Evolutionary conservation across 768 basidiomycete species (phyloP), one percentile per base, ranked within the genome.

Genomic region (Sistotremastrum suecicum): DNA sequence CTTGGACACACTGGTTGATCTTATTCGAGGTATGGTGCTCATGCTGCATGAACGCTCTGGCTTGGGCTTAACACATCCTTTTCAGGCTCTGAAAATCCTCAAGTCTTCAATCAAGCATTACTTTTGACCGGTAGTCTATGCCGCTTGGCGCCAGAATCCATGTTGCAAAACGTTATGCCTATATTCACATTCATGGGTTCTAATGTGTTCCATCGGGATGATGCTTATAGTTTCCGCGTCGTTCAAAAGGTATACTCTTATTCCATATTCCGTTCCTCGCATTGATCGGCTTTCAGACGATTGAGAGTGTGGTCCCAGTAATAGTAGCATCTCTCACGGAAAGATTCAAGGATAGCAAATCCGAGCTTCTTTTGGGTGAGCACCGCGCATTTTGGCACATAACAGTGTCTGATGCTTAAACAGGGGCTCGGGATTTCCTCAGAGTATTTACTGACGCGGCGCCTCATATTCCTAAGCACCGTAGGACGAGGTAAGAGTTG

Each of bases 161-260:
- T 94, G 32, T 69, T 98, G 8, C 88, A 86, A 56, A 90, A 94
- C 53, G 74, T 97, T 43, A 95, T 99, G 88, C 94, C 95, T 3
- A 80, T 99, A 39, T 98, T 99, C 68, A 97, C 92, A 0, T 98
- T 97, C 65, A 97, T 98, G 89, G 94, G 95, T 12, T 88, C 92
- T n/a, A 92, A 89, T 50, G 81, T 97, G 11, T 87, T 97, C 67
- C 94, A 95, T 57, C 75, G 91, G 41, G 95, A 99, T 53, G 95
- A 99, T 58, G 76, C 83, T 0, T 92, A 94, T 63, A 92, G 86
- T 57, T 94, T 95, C 69, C 78, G 79, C 35, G 91, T 98, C 6
- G 87, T 98, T 2, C 91, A 97, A 59, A 85, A 84, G 71, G 90
- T 88, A 45, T 42, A 2, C 7, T n/a, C 41, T 8, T 4, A 7